phyloP scores from a whole-genome alignment of 2,329 filamentous ascomycete species.

The Fusarium proliferatum region DNA sequence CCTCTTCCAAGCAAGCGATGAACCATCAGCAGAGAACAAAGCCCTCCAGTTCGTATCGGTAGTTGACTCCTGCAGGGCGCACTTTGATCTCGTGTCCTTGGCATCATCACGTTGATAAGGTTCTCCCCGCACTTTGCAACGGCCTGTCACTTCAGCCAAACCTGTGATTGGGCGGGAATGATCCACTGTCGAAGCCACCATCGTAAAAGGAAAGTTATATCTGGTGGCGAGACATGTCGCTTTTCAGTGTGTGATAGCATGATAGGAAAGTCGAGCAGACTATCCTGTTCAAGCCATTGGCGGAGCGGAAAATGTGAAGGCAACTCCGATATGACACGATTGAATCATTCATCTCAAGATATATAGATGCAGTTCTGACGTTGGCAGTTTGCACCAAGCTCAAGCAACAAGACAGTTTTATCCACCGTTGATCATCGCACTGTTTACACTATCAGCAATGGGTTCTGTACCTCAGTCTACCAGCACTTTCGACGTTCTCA shows the following conservation, averaged over 20 bases:
- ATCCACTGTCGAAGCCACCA: background rate
- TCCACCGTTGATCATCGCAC: too few relatives aligned
- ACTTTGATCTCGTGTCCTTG: background rate
- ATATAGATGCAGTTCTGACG: background rate
- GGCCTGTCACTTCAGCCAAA: background rate
- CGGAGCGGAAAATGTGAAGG: background rate
- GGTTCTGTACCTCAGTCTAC: constrained; percentile 22
- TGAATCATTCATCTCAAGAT: background rate
- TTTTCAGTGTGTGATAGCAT: background rate
- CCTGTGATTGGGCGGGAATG: background rate
- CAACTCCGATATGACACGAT: background rate
- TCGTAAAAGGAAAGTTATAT: constrained; percentile 29
- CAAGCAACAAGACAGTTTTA: accelerated
- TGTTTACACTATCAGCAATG: constrained; percentile 1
- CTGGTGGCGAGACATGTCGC: background rate
- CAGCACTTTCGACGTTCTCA: constrained; percentile 33
- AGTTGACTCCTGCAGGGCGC: background rate
- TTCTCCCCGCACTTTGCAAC: background rate
- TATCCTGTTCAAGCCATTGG: background rate
- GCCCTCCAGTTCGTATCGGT: background rate
- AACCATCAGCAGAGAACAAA: too few relatives aligned
- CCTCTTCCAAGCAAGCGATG: background rate
- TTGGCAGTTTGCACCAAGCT: background rate
- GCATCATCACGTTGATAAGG: background rate
- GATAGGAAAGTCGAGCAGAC: constrained; percentile 6